Evolutionary conservation across 306 rosid species (phyloP), one percentile per base, ranked within the genome.

Genomic region (Astragalus glycyphyllos): DNA sequence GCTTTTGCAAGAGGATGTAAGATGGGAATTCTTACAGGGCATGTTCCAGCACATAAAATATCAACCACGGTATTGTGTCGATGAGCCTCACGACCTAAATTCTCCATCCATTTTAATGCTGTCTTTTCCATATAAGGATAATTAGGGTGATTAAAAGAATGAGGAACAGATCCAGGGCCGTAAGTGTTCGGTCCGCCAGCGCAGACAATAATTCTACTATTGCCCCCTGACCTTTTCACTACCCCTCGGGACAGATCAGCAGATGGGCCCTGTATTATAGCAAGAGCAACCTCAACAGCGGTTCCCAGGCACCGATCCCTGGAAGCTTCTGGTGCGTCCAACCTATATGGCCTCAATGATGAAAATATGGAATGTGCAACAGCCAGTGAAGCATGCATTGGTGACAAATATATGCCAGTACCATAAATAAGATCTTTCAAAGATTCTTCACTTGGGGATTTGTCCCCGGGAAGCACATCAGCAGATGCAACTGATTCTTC

Each of bases 131-230:
- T 84, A 76, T 91, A 86, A 23, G 92, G 90, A 90, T 94, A 94
- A 81, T 91, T 91, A 75, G 97, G 97, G 83, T 87, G 97, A 74
- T 76, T 82, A 71, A 86, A 88, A 73, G 96, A 91, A 77, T 87
- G 92, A 69, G 96, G 99, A 74, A 94, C 97, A 63, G 95, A 91
- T 68, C 99, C 99, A 80, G 96, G 96, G 69, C 99, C 99, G 60
- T 66, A 94, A 12, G 97, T 94, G 80, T 83, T 91, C 0, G 99
- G 99, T 15, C 99, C 99, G 66, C 99, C 96, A 65, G 97, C 92
- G 61, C 99, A 91, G 48, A 91, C 96, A 79, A 94, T 83, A 71
- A 94, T 77, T 87, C 99, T 91, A 75, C 91, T 91, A 77, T 86
- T 89, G 50, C 92, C 90, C 61, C 99, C 97, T 15, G 96, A 62